Percentiles rank a stretch among this genome's conserved stretches.
These are phyloP conservation scores for Thielaviopsis musarum DNA, from an alignment of 2,329 filamentous ascomycete genomes.

Conservation along the genomic window DNA sequence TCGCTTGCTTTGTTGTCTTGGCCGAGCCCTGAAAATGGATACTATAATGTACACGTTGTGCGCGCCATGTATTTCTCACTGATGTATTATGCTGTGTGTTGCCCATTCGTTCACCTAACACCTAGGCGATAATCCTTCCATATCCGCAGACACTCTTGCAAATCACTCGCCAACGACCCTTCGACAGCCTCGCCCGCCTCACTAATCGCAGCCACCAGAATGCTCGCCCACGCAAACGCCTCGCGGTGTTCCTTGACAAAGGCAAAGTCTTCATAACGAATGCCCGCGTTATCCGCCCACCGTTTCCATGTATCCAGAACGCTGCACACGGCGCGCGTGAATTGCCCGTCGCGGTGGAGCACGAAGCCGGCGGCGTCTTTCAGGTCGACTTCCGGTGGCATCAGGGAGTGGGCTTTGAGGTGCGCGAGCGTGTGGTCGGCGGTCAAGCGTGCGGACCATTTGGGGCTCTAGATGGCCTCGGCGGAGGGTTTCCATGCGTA, in stretches of 20 bases:
- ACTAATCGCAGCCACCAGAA: constrained; percentile 31
- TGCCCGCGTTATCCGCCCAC: constrained; percentile 38
- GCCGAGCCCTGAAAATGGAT: neutral
- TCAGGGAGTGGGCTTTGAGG: constrained; percentile 21
- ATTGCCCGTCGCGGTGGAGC: constrained; percentile 31
- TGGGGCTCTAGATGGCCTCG: constrained; percentile 36
- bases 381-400: constrained; percentile 17
- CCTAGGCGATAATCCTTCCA: constrained; percentile 36
- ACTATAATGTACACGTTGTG: neutral
- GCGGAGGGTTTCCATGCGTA: constrained; percentile 26
- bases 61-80: no score
- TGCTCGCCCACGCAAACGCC: constrained; percentile 29
- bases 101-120: neutral
- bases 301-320: constrained; percentile 36
- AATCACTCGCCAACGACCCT: constrained; percentile 31
- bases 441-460: constrained; percentile 32
- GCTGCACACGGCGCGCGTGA: constrained; percentile 23
- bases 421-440: constrained; percentile 28
- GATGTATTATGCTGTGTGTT: no score
- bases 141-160: constrained; percentile 37
- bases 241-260: constrained; percentile 21
- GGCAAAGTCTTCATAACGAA: constrained; percentile 29
- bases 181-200: constrained; percentile 28
- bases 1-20: neutral
- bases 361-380: constrained; percentile 29